These are phyloP conservation scores for Diaporthe amygdali DNA, from an alignment of 2,329 filamentous ascomycete species.

Conservation along the genomic window DNA sequence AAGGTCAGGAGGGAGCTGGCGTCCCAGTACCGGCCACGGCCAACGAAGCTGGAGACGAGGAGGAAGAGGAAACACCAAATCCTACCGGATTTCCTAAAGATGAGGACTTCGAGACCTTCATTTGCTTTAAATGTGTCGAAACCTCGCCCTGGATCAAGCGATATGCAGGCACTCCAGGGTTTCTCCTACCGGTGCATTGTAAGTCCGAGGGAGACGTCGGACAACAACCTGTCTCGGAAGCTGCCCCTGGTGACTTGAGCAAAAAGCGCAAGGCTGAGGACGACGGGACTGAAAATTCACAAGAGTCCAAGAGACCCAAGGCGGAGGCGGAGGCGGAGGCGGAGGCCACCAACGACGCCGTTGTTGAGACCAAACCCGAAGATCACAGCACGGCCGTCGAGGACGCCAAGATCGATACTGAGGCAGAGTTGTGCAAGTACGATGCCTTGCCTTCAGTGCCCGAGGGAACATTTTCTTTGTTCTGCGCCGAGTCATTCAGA, in stretches of 20 bases:
- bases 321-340: slow-evolving; percentile 51
- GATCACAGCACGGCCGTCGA: neutral
- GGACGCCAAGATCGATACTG: slow-evolving; percentile 25
- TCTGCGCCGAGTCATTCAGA: slow-evolving; percentile 81
- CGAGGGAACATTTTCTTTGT: slow-evolving; percentile 74
- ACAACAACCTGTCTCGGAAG: slow-evolving; percentile 17
- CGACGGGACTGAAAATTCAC: slow-evolving; percentile 43
- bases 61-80: slow-evolving; percentile 68
- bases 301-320: slow-evolving; percentile 57
- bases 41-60: slow-evolving; percentile 41
- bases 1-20: slow-evolving; percentile 28
- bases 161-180: slow-evolving; percentile 82
- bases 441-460: slow-evolving; percentile 61
- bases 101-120: slow-evolving; percentile 85
- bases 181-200: slow-evolving; percentile 74
- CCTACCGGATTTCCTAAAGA: slow-evolving; percentile 89
- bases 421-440: slow-evolving; percentile 60
- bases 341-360: slow-evolving; percentile 28
- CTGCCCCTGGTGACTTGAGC: neutral
- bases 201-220: slow-evolving; percentile 31
- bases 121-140: slow-evolving; percentile 94
- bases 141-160: slow-evolving; percentile 89
- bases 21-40: slow-evolving; percentile 23
- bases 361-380: slow-evolving; percentile 21
- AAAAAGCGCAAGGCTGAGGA: slow-evolving; percentile 74